Base-by-base conservation (phyloP, 192 early-diverging fungal species). In the Backusella tuberculispora region DNA sequence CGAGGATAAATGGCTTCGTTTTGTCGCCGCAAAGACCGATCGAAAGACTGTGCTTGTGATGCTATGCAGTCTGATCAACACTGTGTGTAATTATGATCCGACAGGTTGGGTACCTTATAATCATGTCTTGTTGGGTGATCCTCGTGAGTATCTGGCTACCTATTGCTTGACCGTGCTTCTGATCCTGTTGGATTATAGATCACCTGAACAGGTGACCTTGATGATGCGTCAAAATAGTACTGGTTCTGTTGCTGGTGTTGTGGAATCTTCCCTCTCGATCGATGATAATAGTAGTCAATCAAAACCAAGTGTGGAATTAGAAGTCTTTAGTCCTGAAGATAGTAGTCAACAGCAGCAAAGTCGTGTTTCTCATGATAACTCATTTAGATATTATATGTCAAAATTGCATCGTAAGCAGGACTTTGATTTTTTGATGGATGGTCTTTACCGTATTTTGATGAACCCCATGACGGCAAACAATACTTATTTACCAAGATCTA, bases 41-140 rank as follows among this genome's bases (percentile, higher is more conserved):
- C 89, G 88, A 76, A 94, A 93, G 73, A 83, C 87, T 37, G 87
- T 91, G 8, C 76, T 97, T 38, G 89, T 92, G 9, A 73, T 97
- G 66, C 86, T 96, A 6, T 97, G 95, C 84, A 95, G 94, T 77
- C 76, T 96, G 34, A 74, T 96, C 48, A 98, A 98, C 75, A 96
- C 95, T 0, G 89, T 89, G 2, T 79, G 91, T 6, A 90, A 90
- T 46, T 95, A 96, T 76, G 92, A 95, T 75, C 92, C 93, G 6
- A 84, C 91, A 13, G 95, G 95, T 34, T 97, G 95, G 95, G 83
- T 94, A 12, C 95, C 95, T 44, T 98, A 97, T 81, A 95, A 95
- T 74, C 93, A 95, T 78, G 83, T 95, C 6, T 64, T 95, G 44
- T 88, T 92, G 53, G 84, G 86, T 10, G 92, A 96, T 74, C 84